Conservation (phyloP, 164 flowering plant species). For the Liquidambar formosana region DNA sequence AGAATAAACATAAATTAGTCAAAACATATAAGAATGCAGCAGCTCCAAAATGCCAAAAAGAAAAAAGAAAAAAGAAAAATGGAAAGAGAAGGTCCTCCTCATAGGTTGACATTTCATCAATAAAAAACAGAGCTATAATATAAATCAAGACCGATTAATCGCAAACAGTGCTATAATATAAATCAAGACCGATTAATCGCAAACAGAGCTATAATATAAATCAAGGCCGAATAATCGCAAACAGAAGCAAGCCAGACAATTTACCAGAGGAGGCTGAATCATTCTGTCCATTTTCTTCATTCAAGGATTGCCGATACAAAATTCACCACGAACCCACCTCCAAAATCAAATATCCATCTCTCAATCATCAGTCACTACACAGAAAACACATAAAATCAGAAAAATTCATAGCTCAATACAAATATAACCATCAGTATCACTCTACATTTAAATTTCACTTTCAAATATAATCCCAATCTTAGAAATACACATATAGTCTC, state of each 20-base stretch:
- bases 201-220: background rate
- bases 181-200: constrained; percentile 1
- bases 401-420: background rate
- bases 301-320: constrained; percentile 15
- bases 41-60: constrained; percentile 2
- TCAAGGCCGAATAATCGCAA: constrained; percentile 1
- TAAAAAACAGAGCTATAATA: background rate
- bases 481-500: background rate
- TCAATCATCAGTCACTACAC: background rate
- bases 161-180: background rate
- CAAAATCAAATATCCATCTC: constrained; percentile 8
- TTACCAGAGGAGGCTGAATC: constrained; percentile 81
- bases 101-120: background rate
- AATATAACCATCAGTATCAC: constrained; percentile 9
- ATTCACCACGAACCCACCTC: constrained; percentile 5
- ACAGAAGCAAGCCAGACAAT: constrained; percentile 4
- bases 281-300: constrained; percentile 57
- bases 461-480: background rate
- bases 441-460: constrained; percentile 8
- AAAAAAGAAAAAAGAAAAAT: too few relatives aligned
- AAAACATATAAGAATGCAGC: background rate
- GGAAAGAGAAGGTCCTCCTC: background rate
- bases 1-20: background rate
- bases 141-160: background rate
- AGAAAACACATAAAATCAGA: background rate